Base-by-base conservation (phyloP, 306 rosid species). In the Quercus ilex region DNA sequence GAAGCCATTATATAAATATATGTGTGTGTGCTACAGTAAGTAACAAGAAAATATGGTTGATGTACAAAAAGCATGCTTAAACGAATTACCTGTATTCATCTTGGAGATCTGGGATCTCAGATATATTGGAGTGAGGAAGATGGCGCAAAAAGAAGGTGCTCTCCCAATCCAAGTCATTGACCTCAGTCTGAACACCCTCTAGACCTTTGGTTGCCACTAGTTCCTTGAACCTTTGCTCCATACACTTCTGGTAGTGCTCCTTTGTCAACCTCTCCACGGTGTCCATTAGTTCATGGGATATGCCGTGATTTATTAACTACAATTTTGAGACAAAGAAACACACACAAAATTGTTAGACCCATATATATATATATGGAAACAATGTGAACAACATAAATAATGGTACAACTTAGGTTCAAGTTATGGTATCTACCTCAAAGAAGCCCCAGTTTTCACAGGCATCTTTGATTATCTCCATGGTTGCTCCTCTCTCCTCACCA, bases 361-460 rank as follows among this genome's bases (percentile, higher is more conserved):
- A 33, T 33, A 33, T 28, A 7, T 30, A 31, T 31, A 31, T 18
- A 3, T 31, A 17, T 4, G 20, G 7, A 67, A 67, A 12, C 35
- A 19, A 17, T 26, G n/a, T 30, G 3, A 18, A n/a, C 25, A 59
- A 59, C 65, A 11, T 21, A 67, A 33, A 38, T 38, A 38, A 38
- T 38, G 11, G 46, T 8, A 5, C 13, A 67, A 33, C 52, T 68
- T 14, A 46, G 56, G 11, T 9, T 43, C 46, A 38, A 38, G 18
- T 4, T 30, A 17, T 5, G 26, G 23, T 51, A 13, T 64, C n/a
- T 85, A 94, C 98, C 97, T 94, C 97, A 78, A 94, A 92, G 89
- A 94, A 94, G 46, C 97, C 98, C 98, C 97, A 94, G 83, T 92
- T 92, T 73, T 94, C 97, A 81, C 98, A 94, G 55, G 97, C 97